Base-by-base conservation (phyloP, 306 rosid species). In the Ceratonia siliqua region DNA sequence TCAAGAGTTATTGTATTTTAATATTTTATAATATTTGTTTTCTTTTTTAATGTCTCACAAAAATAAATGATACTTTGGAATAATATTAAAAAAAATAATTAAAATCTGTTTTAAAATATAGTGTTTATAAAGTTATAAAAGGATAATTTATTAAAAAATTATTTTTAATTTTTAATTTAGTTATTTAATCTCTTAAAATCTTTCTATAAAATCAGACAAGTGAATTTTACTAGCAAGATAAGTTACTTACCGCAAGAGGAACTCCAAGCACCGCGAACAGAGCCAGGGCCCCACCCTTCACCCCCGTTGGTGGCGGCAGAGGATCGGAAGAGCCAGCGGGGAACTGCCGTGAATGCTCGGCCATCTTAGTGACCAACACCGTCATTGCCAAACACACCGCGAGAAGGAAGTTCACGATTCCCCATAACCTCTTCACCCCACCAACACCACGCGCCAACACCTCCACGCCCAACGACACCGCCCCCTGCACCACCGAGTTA, bases 341-440 rank as follows among this genome's bases (percentile, higher is more conserved):
- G 28, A 42, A 72, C 0, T 70, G 77, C 15, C 81, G 48, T 0
- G 81, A 30, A 5, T 55, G 30, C 32, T 79, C 50, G 5, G 93
- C 93, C 56, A 84, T 15, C 78, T 84, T 89, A 1, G 89, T 89
- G n/a, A 89, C 28, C 21, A 84, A 64, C n/a, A 86, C 83, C 0
- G 83, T 89, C 43, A 75, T 0, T 0, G 68, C 80, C 74, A 89
- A 39, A 2, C 85, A 75, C 2, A 77, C 0, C 2, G 89, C 84
- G 17, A 94, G 85, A 24, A 94, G 1, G 76, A 94, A 79, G 56
- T 94, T 94, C 0, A 88, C 98, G 1, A 88, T 54, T 1, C 92
- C 98, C 98, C 98, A 94, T 0, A 86, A 14, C 25, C 90, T 65
- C 84, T 89, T 91, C 2, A 82, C 87, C 0, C 98, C 98, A 0